Evolutionary conservation across 257 asterid species (phyloP).

Genomic region (Gardenia jasminoides): DNA sequence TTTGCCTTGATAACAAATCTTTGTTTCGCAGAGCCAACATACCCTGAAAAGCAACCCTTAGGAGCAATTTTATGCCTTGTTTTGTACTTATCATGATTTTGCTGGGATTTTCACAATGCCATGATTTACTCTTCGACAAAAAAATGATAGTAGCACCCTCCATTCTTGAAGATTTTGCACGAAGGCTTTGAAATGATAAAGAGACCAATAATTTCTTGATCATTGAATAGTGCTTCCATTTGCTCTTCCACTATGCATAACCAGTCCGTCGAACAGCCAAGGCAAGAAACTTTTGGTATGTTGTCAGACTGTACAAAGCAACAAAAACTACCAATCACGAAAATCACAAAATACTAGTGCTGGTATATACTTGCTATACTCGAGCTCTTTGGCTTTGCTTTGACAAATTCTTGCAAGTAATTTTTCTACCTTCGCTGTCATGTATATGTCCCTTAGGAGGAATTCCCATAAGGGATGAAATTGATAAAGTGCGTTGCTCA

Average conservation of each 20-base stretch:
- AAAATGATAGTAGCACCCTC: not conserved
- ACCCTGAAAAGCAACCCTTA: conserved; percentile 48
- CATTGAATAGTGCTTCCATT: not conserved
- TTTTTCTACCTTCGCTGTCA: too few species aligned
- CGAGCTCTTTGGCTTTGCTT: not conserved
- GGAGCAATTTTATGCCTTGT: conserved; percentile 28
- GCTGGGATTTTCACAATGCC: not conserved
- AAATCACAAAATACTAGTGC: too few species aligned
- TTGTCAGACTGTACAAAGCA: too few species aligned
- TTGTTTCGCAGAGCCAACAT: conserved; percentile 50
- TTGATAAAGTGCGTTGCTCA: too few species aligned
- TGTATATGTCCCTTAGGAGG: too few species aligned
- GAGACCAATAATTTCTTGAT: conserved; percentile 10
- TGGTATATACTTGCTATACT: too few species aligned
- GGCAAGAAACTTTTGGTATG: too few species aligned
- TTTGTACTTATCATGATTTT: not conserved
- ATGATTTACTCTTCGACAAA: conserved; percentile 30
- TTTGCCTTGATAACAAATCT: conserved; percentile 47
- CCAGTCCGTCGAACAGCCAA: not conserved
- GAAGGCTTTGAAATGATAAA: conserved; percentile 8
- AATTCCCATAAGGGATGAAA: too few species aligned
- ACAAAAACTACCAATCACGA: too few species aligned
- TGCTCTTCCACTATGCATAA: not conserved
- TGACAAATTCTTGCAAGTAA: not conserved
- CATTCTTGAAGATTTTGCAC: not conserved